phyloP scores from a whole-genome alignment of 495 filamentous ascomycete species.

The Recurvomyces mirabilis region DNA sequence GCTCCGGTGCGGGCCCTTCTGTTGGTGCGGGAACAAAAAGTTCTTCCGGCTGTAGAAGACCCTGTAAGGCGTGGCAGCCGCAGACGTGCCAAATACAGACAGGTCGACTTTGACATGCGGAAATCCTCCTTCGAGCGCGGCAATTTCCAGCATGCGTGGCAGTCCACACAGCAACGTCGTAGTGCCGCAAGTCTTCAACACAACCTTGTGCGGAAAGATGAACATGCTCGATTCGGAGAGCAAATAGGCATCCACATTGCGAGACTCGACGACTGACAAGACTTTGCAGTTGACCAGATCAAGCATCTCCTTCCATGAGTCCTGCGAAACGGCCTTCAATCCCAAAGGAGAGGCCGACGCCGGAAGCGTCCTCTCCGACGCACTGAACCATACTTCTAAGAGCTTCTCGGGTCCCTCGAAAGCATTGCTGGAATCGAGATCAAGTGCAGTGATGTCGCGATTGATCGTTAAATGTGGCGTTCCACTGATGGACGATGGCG shows the following conservation, averaged over 20 bases:
- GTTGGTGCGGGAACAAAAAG: slow-evolving; percentile 90
- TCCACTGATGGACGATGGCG: slow-evolving; percentile 62
- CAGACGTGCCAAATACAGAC: slow-evolving; percentile 46
- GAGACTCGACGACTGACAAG: slow-evolving; percentile 86
- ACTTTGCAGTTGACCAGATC: slow-evolving; percentile 98
- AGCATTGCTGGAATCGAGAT: slow-evolving; percentile 90
- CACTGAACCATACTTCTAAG: slow-evolving; percentile 95
- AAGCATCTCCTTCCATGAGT: slow-evolving; percentile 93
- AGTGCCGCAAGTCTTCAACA: slow-evolving; percentile 97
- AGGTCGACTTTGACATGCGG: slow-evolving; percentile 46
- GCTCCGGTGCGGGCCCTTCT: slow-evolving; percentile 88
- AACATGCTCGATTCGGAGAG: slow-evolving; percentile 99
- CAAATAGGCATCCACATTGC: slow-evolving; percentile 92
- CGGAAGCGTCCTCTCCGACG: slow-evolving; percentile 63
- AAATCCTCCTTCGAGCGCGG: slow-evolving; percentile 76
- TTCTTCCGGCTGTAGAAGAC: slow-evolving; percentile 99
- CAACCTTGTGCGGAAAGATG: slow-evolving; percentile 96
- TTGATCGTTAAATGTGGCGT: slow-evolving; percentile 92
- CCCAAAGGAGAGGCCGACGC: slow-evolving; percentile 58
- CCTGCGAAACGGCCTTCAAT: slow-evolving; percentile 71
- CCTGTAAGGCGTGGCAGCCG: slow-evolving; percentile 76
- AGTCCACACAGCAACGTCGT: slow-evolving; percentile 87
- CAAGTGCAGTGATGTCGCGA: slow-evolving; percentile 73
- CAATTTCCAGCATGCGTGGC: slow-evolving; percentile 81
- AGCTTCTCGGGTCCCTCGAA: slow-evolving; percentile 99